phyloP scores from a whole-genome alignment of 2,329 filamentous ascomycete genomes.

The Ascomycota sp. region DNA sequence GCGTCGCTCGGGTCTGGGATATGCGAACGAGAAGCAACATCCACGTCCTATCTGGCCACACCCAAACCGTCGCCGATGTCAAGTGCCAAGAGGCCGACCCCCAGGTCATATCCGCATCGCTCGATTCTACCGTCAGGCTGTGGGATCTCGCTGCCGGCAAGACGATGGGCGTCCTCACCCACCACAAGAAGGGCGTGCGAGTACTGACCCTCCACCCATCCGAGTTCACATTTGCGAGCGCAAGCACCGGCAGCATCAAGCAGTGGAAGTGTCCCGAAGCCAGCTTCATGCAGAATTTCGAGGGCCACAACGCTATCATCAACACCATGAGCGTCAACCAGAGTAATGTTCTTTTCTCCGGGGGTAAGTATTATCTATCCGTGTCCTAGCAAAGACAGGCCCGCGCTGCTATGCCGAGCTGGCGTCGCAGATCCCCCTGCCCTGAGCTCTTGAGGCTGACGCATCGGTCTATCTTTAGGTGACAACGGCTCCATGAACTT shows the following conservation, averaged over 20 bases:
- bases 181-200: constrained; percentile 94
- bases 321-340: constrained; percentile 86
- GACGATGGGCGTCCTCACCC: constrained; percentile 83
- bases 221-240: constrained; percentile 90
- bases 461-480: constrained; percentile 12
- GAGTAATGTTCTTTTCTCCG: constrained; percentile 85
- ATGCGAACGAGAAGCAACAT: constrained; percentile 94
- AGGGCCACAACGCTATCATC: constrained; percentile 88
- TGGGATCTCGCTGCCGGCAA: constrained; percentile 96
- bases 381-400: no score
- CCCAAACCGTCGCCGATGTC: constrained; percentile 68
- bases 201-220: constrained; percentile 64
- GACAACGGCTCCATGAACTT: constrained; percentile 94
- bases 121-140: constrained; percentile 74
- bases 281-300: constrained; percentile 97
- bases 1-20: constrained; percentile 89
- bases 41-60: constrained; percentile 79
- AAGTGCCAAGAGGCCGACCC: constrained; percentile 91
- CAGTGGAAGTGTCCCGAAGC: constrained; percentile 98
- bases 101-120: constrained; percentile 78
- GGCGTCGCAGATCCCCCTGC: no score
- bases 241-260: constrained; percentile 83
- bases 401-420: no score
- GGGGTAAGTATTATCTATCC: constrained; percentile 22
- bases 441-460: neutral